These are phyloP conservation scores for Wickerhamomyces chaumierensis DNA, from an alignment of 805 yeast species.

Conservation along the genomic window DNA sequence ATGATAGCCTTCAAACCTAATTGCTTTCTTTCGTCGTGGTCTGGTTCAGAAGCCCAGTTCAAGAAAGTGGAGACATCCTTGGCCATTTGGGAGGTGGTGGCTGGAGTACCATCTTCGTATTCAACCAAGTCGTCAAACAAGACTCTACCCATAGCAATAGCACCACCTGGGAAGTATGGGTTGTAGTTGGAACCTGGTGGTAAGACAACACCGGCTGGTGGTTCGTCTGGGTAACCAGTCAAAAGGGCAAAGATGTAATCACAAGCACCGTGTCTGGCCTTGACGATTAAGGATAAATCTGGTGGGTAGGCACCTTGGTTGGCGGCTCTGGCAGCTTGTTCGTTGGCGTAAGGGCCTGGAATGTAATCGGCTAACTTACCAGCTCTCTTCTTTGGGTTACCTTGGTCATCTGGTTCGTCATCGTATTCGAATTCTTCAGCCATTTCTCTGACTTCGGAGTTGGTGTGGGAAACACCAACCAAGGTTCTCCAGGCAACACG, in stretches of 20 bases:
- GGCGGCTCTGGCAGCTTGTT: conserved; percentile 99
- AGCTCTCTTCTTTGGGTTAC: conserved; percentile 94
- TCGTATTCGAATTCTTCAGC: conserved; percentile 96
- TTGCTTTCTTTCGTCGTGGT: conserved; percentile 96
- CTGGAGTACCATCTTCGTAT: conserved; percentile 98
- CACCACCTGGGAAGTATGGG: conserved; percentile 99
- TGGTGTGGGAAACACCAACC: conserved; percentile 92
- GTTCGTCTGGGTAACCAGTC: conserved; percentile 98
- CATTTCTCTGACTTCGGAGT: conserved; percentile 82
- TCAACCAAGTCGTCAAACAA: conserved; percentile 95
- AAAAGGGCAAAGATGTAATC: conserved; percentile 91
- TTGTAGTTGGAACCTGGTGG: conserved; percentile 96
- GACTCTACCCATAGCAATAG: conserved; percentile 98
- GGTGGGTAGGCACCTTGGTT: conserved; percentile 99
- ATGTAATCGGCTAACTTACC: conserved; percentile 95
- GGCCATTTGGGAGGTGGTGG: conserved; percentile 98
- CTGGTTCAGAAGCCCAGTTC: conserved; percentile 98
- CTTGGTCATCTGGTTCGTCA: conserved; percentile 98
- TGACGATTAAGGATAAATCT: conserved; percentile 90
- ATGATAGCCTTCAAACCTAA: conserved; percentile 89
- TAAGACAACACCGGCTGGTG: conserved; percentile 92
- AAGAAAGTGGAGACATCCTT: conserved; percentile 93
- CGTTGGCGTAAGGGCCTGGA: conserved; percentile 94
- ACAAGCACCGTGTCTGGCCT: conserved; percentile 97
- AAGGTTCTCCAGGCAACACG: conserved; percentile 97